Evolutionary conservation across 768 basidiomycete species (phyloP).

Genomic region (Fistulinella prunicolor): DNA sequence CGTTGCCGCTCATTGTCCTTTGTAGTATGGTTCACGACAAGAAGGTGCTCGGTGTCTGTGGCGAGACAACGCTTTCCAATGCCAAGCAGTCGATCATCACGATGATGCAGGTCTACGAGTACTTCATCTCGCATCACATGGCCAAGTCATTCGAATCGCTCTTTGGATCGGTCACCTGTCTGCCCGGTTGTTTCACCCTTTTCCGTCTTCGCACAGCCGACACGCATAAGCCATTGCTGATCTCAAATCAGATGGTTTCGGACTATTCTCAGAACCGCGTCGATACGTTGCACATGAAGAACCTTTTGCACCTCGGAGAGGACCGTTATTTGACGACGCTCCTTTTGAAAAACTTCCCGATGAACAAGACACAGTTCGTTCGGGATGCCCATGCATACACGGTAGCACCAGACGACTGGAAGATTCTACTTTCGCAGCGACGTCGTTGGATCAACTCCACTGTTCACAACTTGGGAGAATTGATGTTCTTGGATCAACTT

Average conservation of each 20-base stretch:
- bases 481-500: slow-evolving; percentile 86
- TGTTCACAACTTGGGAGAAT: slow-evolving; percentile 92
- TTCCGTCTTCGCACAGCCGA: slow-evolving; percentile 94
- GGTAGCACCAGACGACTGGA: slow-evolving; percentile 95
- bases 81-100: slow-evolving; percentile 93
- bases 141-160: slow-evolving; percentile 97
- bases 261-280: slow-evolving; percentile 97
- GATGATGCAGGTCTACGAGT: slow-evolving; percentile 99
- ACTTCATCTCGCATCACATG: slow-evolving; percentile 98
- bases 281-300: slow-evolving; percentile 99
- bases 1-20: neutral
- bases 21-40: slow-evolving; percentile 94
- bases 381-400: slow-evolving; percentile 93
- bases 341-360: slow-evolving; percentile 92
- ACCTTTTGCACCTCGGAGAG: slow-evolving; percentile 94
- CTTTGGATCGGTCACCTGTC: slow-evolving; percentile 97
- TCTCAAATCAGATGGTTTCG: slow-evolving; percentile 84
- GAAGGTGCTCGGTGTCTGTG: slow-evolving; percentile 90
- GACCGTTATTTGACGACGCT: slow-evolving; percentile 98
- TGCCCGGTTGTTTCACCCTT: slow-evolving; percentile 98
- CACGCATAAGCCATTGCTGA: slow-evolving; percentile 90
- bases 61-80: slow-evolving; percentile 91
- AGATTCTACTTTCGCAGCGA: slow-evolving; percentile 89
- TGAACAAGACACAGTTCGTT: slow-evolving; percentile 92
- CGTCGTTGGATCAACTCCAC: slow-evolving; percentile 99